Evolutionary conservation across 805 yeast genomes (phyloP), one percentile per base, ranked within the genome.

Genomic region (Pichia membranifaciens): DNA sequence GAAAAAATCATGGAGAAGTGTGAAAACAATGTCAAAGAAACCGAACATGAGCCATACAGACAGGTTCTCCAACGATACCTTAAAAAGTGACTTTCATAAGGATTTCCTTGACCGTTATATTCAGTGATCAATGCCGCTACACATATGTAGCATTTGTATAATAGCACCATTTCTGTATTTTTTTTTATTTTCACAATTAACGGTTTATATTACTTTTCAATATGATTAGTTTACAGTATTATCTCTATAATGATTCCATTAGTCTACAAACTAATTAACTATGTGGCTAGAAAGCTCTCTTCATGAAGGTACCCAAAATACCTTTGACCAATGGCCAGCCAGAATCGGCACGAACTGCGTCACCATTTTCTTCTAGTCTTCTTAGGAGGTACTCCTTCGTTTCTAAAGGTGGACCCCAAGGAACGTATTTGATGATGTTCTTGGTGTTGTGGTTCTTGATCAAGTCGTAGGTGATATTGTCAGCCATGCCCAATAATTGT

Each of bases 321-420:
- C 79, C 81, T 58, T 74, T 78, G 38, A 84, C 69, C 56, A 86
- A 73, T 42, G 84, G 84, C 72, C 80, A 76, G n/a, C 95, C 93
- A 54, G 82, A 83, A 65, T 85, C 93, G 47, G 75, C 74, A 71
- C 91, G 82, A 6, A 87, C 95, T 9, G 96, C 95, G 66, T 90
- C 96, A 21, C 96, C 96, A 62, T 90, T 90, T 70, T 90, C 98
- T 70, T 90, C 96, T 52, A 90, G 72, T 69, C 98, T 79, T 72
- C 98, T 82, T 52, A 82, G 71, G 51, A 90, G 69, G 62, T 90
- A 90, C 57, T 87, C 96, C 70, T 87, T 88, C 49, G 96, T 89
- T 69, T 91, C 97, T 56, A 79, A 68, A 47, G 96, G 95, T 31
- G 97, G 97, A 9, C 97, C 97, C 97, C 97, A 90, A 16, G 97